These are phyloP conservation scores for Elsinoe fawcettii DNA, from an alignment of 2,329 filamentous ascomycete genomes.

Conservation along the genomic window DNA sequence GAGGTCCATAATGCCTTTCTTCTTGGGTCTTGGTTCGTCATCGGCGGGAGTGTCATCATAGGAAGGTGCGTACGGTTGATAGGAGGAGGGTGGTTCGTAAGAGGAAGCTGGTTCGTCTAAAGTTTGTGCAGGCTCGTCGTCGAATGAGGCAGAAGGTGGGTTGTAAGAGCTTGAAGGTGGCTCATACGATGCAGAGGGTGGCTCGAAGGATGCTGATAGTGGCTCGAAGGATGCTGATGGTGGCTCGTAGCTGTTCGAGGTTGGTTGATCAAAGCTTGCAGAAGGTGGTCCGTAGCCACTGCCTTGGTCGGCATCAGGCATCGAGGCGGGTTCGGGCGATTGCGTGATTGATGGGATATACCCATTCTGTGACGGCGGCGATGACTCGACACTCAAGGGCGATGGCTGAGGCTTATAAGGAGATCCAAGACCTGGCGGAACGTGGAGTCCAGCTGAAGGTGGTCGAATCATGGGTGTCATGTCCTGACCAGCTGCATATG, in stretches of 20 bases:
- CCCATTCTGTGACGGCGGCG: conserved; percentile 6
- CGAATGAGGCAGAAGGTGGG: conserved; percentile 31
- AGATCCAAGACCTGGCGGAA: conserved; percentile 3
- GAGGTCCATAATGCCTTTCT: conserved; percentile 74
- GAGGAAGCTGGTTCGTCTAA: conserved; percentile 25
- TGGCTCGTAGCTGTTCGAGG: conserved; percentile 10
- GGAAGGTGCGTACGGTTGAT: conserved; percentile 43
- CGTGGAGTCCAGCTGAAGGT: conserved; percentile 6
- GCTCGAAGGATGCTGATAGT: not conserved
- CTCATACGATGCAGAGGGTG: conserved; percentile 15
- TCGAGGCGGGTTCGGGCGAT: not conserved
- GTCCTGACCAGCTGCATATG: not conserved
- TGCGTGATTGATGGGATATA: not conserved
- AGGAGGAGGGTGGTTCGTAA: conserved; percentile 53
- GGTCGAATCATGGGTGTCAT: not conserved
- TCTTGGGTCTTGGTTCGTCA: conserved; percentile 48
- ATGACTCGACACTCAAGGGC: conserved; percentile 8
- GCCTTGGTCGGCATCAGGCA: not conserved
- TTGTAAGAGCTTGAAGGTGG: conserved; percentile 29
- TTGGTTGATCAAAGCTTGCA: not conserved
- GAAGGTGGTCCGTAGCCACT: not conserved
- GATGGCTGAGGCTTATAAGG: conserved; percentile 13
- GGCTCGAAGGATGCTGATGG: conserved; percentile 7
- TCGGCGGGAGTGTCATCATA: conserved; percentile 43
- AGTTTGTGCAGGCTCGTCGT: conserved; percentile 19